Percentiles rank a stretch among this genome's conserved stretches.
phyloP scores from a whole-genome alignment of 768 basidiomycete genomes.

The Boletellus ananas region DNA sequence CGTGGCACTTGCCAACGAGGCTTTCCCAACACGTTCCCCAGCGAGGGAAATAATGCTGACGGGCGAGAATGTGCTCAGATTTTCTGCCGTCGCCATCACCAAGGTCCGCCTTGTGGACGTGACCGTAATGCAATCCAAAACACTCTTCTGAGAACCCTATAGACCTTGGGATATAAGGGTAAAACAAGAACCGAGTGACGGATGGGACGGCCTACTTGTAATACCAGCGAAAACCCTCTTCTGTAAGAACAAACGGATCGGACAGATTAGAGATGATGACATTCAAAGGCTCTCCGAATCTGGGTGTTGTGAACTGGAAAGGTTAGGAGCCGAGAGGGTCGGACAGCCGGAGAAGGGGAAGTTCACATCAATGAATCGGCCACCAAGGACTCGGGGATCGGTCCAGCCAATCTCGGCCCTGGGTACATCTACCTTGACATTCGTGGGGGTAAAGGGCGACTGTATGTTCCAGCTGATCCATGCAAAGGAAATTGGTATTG shows the following conservation, averaged over 20 bases:
- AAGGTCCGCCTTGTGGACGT: constrained; percentile 73
- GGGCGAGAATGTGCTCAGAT: constrained; percentile 64
- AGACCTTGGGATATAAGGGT: constrained; percentile 43
- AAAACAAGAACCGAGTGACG: not conserved
- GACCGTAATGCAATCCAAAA: constrained; percentile 72
- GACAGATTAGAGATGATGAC: constrained; percentile 76
- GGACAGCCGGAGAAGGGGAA: not conserved
- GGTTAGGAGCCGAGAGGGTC: not conserved
- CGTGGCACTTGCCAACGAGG: constrained; percentile 46
- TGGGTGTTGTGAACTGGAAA: constrained; percentile 57
- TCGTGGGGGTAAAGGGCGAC: constrained; percentile 1
- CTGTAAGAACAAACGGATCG: constrained; percentile 77
- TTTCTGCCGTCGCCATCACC: constrained; percentile 78
- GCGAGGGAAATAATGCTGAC: constrained; percentile 74
- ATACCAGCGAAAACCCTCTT: constrained; percentile 64
- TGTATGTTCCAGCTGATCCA: constrained; percentile 10
- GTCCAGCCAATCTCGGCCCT: constrained; percentile 40
- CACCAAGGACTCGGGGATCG: constrained; percentile 73
- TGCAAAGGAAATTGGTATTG: constrained; percentile 12
- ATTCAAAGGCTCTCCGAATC: constrained; percentile 78
- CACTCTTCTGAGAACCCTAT: constrained; percentile 83
- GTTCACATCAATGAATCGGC: constrained; percentile 71
- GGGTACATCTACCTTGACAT: constrained; percentile 10
- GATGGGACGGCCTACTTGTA: constrained; percentile 45
- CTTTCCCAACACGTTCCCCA: constrained; percentile 91